Conservation (phyloP, 1,284 basidiomycete genomes). For the Caloboletus inedulis region DNA sequence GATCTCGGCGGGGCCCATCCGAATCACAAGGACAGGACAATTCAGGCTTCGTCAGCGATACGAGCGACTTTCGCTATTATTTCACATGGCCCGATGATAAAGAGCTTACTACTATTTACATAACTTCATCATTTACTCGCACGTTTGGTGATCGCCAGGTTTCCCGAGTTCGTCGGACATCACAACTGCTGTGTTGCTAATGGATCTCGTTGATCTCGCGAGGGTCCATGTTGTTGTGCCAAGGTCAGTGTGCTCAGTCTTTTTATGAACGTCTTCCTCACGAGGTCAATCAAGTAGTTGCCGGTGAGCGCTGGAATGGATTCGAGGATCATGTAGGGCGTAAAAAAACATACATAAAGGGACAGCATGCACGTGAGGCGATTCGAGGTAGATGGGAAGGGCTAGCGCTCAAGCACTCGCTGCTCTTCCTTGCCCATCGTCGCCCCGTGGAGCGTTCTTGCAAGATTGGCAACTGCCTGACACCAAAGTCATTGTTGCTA, state of each 20-base stretch:
- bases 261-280: neutral
- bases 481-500: neutral
- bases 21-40: conserved; percentile 1
- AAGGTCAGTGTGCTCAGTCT: neutral
- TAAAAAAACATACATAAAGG: neutral
- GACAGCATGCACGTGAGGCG: neutral
- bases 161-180: neutral
- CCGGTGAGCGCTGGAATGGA: neutral
- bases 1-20: neutral
- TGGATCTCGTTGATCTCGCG: neutral
- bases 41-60: neutral
- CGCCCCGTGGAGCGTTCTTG: neutral
- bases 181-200: neutral
- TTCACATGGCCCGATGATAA: neutral
- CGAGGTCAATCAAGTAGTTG: neutral
- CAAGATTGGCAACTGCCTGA: too few relatives aligned
- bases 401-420: neutral
- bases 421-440: neutral
- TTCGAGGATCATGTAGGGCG: neutral
- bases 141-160: neutral
- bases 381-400: neutral
- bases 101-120: neutral
- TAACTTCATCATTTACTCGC: neutral
- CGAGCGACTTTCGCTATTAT: neutral
- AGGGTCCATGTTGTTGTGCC: neutral